Base-by-base conservation (phyloP, 805 yeast species). In the Wickerhamiella occidentalis region DNA sequence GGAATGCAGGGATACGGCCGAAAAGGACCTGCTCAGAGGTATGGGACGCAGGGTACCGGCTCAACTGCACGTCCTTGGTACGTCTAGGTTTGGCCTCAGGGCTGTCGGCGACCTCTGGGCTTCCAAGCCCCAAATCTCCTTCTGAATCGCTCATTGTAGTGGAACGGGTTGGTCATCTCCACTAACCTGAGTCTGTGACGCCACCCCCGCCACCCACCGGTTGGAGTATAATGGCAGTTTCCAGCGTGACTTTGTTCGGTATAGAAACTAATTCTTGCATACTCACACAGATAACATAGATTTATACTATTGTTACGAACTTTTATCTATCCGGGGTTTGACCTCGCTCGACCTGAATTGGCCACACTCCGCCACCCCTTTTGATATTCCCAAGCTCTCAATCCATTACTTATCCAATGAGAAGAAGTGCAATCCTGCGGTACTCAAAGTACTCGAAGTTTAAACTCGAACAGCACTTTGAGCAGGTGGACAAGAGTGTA, bases 1-100 rank as follows among this genome's bases (percentile, higher is more conserved):
- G 67, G 59, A 85, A 90, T 18, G 85, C 80, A 1, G 98, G 98
- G 52, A 88, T 68, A 54, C 83, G 81, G 25, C 59, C 45, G 5
- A 55, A 40, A 47, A 49, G 51, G 29, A 54, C 52, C 40, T 49
- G 22, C 15, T 28, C 38, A 15, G 49, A n/a, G 25, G 15, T 40
- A 46, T 58, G 59, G 53, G 57, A 54, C 21, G 57, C 57, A 26
- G 59, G 56, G 47, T 30, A 48, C 37, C 60, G 59, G 11, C 21
- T 45, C n/a, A 45, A 11, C 25, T 21, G 23, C 17, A 35, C 25
- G 23, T 26, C 21, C 8, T 35, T 35, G 3, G 11, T 15, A 11
- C 37, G 40, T 5, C 21, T 44, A 30, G 37, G 49, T 47, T 15
- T 47, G 51, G 21, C 51, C 3, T 25, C 44, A 6, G 35, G 44